These are phyloP conservation scores for Hygrocybe punicea DNA, from an alignment of 768 basidiomycete species.

Conservation along the genomic window DNA sequence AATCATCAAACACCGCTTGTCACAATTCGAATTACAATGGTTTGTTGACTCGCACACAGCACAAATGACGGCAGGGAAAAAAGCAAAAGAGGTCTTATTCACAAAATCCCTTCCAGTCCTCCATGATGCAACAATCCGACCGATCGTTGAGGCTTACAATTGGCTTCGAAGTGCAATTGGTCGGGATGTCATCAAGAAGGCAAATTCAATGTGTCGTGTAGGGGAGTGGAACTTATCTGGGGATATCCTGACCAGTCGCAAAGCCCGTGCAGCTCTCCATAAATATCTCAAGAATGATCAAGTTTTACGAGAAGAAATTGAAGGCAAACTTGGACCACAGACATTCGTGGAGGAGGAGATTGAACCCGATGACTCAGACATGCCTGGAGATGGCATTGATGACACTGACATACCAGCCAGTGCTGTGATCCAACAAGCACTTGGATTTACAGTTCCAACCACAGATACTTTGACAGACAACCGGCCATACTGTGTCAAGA, in stretches of 20 bases:
- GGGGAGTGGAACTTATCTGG: constrained; percentile 18
- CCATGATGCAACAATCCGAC: constrained; percentile 18
- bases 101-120: constrained; percentile 19
- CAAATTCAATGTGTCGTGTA: constrained; percentile 11
- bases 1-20: constrained; percentile 24
- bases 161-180: constrained; percentile 13
- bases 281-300: constrained; percentile 13
- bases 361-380: neutral
- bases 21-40: constrained; percentile 13
- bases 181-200: constrained; percentile 18
- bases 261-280: constrained; percentile 12
- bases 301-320: constrained; percentile 15
- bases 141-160: constrained; percentile 16
- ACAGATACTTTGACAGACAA: neutral
- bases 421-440: neutral
- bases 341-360: neutral
- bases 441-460: neutral
- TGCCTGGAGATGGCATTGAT: neutral
- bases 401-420: neutral
- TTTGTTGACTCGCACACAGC: constrained; percentile 17
- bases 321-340: neutral
- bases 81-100: constrained; percentile 14
- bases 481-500: constrained; percentile 1
- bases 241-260: constrained; percentile 14
- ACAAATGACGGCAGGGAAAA: constrained; percentile 4